A percentile compares a stretch with the other conserved stretches of the same genome.
phyloP scores from a whole-genome alignment of 2,329 filamentous ascomycete genomes.

The Blastomyces parvus region DNA sequence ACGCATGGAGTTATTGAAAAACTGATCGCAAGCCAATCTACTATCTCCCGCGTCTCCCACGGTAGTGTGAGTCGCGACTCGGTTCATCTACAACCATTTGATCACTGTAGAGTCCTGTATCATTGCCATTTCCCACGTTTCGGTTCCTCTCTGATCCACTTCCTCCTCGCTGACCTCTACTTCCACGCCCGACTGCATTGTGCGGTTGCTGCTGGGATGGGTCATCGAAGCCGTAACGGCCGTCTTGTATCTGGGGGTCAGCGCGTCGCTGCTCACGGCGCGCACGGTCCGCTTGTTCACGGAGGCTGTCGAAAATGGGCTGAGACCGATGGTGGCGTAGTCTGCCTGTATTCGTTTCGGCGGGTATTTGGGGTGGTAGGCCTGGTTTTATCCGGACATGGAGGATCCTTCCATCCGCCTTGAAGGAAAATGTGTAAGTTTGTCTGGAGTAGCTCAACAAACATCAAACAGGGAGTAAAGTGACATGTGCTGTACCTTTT shows the following conservation, averaged over 20 bases:
- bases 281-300: conserved; percentile 35
- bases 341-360: neutral
- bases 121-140: conserved; percentile 11
- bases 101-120: conserved; percentile 30
- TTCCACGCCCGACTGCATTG: conserved; percentile 8
- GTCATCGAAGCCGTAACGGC: conserved; percentile 31
- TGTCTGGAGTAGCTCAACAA: neutral
- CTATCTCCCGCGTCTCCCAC: conserved; percentile 13
- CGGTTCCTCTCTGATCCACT: conserved; percentile 13
- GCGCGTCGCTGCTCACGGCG: conserved; percentile 28
- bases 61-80: conserved; percentile 18
- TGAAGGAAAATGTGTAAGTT: conserved; percentile 9
- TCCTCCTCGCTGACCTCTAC: conserved; percentile 11
- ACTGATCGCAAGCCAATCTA: too few relatives aligned
- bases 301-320: conserved; percentile 26
- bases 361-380: conserved; percentile 5
- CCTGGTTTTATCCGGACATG: conserved; percentile 46
- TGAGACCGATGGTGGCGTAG: conserved; percentile 13
- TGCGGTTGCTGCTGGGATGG: conserved; percentile 5
- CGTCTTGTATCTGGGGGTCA: conserved; percentile 31
- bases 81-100: conserved; percentile 35
- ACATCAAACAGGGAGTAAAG: neutral
- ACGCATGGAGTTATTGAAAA: too few relatives aligned
- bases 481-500: conserved; percentile 42
- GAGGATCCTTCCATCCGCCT: conserved; percentile 53